A percentile compares a stretch with the other conserved stretches of the same genome.
These are phyloP conservation scores for Sarocladium strictum DNA, from an alignment of 2,329 filamentous ascomycete species.

Conservation along the genomic window DNA sequence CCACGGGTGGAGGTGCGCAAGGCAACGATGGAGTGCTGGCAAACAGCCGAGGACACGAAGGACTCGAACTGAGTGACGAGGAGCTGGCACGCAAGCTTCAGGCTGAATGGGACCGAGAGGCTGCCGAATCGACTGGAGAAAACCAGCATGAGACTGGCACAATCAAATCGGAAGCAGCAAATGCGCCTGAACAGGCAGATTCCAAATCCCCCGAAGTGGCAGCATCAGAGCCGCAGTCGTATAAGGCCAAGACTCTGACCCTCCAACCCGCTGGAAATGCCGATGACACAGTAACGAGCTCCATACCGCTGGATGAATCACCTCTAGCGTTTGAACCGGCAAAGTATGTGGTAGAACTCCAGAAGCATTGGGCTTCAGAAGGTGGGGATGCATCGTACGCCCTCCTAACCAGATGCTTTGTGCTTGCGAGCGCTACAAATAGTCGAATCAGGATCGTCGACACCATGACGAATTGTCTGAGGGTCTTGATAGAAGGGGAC, in stretches of 20 bases:
- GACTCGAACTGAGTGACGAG: conserved; percentile 62
- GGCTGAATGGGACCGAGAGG: conserved; percentile 72
- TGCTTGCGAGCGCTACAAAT: conserved; percentile 80
- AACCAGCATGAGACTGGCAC: background rate
- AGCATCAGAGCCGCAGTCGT: background rate
- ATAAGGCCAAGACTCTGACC: conserved; percentile 49
- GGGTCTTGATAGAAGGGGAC: conserved; percentile 79
- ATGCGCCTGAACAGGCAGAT: background rate
- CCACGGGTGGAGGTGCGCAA: background rate
- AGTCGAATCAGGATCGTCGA: conserved; percentile 99
- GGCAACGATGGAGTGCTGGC: conserved; percentile 6
- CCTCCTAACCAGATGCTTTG: conserved; percentile 80
- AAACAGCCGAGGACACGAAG: too few species aligned
- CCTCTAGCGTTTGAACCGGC: conserved; percentile 73
- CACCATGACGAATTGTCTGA: conserved; percentile 83
- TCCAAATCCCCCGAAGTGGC: background rate
- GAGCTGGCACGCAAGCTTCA: conserved; percentile 80
- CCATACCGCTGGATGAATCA: conserved; percentile 78
- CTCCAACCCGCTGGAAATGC: conserved; percentile 72
- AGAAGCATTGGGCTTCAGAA: conserved; percentile 66
- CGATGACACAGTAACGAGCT: conserved; percentile 69
- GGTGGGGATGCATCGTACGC: conserved; percentile 79
- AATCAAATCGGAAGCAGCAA: background rate
- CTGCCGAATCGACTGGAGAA: conserved; percentile 13
- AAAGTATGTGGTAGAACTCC: conserved; percentile 63